A percentile compares a stretch with the other conserved stretches of the same genome.
Evolutionary conservation across 164 flowering plant species (phyloP).

Genomic region (Platanus orientalis): DNA sequence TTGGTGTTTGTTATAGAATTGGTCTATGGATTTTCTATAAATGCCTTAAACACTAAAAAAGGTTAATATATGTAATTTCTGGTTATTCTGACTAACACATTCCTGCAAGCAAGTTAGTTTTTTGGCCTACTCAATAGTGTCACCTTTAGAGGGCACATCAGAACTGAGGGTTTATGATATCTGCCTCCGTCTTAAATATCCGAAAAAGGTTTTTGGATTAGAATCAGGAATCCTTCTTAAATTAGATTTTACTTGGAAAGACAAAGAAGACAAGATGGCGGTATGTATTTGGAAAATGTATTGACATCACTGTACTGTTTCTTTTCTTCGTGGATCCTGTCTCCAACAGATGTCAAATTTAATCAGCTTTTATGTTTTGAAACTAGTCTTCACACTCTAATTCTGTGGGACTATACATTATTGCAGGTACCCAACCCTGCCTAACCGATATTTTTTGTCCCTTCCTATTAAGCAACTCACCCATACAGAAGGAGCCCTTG

Average conservation of each 20-base stretch:
- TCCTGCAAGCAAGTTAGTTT: neutral
- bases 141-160: too few relatives aligned
- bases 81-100: neutral
- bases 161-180: too few relatives aligned
- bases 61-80: neutral
- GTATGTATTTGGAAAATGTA: neutral
- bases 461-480: slow-evolving; percentile 78
- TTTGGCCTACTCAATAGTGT: neutral
- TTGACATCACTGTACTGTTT: too few relatives aligned
- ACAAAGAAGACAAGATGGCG: neutral
- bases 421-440: slow-evolving; percentile 83
- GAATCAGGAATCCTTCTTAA: neutral
- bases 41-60: neutral
- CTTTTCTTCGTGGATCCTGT: too few relatives aligned
- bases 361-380: neutral
- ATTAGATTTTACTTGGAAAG: neutral
- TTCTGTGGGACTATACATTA: slow-evolving; percentile 5
- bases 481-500: slow-evolving; percentile 73
- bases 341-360: neutral
- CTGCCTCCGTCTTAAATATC: neutral
- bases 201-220: neutral
- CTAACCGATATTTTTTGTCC: slow-evolving; percentile 70
- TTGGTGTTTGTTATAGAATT: neutral
- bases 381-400: neutral
- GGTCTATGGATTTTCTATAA: neutral